phyloP scores from a whole-genome alignment of 257 asterid genomes.

The Anisodus tanguticus region DNA sequence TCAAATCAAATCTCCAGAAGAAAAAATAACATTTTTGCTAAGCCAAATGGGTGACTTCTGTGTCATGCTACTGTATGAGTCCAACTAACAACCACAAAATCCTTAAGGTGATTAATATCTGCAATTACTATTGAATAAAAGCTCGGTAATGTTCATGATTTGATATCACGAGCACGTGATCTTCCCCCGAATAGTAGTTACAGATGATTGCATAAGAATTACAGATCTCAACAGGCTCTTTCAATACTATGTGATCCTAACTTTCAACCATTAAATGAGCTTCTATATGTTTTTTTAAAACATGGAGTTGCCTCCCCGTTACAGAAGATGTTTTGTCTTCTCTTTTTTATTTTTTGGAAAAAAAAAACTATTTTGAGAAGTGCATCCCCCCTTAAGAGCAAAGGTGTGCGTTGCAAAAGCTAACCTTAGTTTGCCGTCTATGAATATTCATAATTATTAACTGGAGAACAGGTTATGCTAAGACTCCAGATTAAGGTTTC shows the following conservation, averaged over 20 bases:
- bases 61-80: not conserved
- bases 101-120: not conserved
- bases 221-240: not conserved
- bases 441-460: not conserved
- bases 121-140: not conserved
- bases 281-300: not conserved
- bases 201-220: not conserved
- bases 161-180: not conserved
- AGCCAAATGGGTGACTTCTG: not conserved
- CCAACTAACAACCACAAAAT: not conserved
- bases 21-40: not conserved
- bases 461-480: not conserved
- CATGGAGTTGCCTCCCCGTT: not conserved
- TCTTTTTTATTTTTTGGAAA: not conserved
- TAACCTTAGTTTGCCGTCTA: not conserved
- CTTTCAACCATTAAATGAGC: not conserved
- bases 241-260: not conserved
- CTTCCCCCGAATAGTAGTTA: not conserved
- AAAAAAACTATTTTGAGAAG: not conserved
- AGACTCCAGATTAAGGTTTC: slow-evolving; percentile 6
- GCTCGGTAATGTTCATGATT: not conserved
- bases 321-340: not conserved
- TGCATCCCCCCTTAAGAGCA: not conserved
- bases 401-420: not conserved
- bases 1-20: slow-evolving; percentile 10